Conservation (phyloP, 345 rosid species). For the Crucihimalaya himalaica region DNA sequence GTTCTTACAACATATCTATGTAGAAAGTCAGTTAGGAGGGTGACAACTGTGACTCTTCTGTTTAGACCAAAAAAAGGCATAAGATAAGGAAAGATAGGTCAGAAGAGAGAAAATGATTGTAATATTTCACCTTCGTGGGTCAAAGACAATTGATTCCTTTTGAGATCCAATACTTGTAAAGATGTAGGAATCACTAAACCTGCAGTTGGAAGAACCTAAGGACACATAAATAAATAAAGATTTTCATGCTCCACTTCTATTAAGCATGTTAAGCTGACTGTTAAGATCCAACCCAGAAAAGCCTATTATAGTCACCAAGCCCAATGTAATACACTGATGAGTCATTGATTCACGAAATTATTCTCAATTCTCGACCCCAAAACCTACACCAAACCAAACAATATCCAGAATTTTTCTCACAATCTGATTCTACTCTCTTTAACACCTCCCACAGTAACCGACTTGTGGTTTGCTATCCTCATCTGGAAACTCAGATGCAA, state of each 20-base stretch:
- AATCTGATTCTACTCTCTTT: neutral
- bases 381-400: neutral
- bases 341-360: neutral
- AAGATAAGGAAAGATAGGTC: neutral
- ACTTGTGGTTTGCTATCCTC: neutral
- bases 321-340: neutral
- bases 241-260: neutral
- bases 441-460: neutral
- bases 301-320: constrained; percentile 5
- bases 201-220: constrained; percentile 22
- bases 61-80: neutral
- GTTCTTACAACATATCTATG: neutral
- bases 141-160: constrained; percentile 19
- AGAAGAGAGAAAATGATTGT: neutral
- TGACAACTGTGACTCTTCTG: constrained; percentile 15
- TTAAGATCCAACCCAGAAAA: neutral
- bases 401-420: neutral
- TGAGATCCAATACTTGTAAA: constrained; percentile 32
- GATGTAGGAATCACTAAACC: constrained; percentile 26
- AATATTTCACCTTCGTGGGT: constrained; percentile 27
- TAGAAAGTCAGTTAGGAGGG: neutral
- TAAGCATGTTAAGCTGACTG: neutral
- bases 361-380: neutral
- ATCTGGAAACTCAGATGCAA: neutral
- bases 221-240: neutral